Evolutionary conservation across 345 rosid genomes (phyloP).

Genomic region (Brassica napus): DNA sequence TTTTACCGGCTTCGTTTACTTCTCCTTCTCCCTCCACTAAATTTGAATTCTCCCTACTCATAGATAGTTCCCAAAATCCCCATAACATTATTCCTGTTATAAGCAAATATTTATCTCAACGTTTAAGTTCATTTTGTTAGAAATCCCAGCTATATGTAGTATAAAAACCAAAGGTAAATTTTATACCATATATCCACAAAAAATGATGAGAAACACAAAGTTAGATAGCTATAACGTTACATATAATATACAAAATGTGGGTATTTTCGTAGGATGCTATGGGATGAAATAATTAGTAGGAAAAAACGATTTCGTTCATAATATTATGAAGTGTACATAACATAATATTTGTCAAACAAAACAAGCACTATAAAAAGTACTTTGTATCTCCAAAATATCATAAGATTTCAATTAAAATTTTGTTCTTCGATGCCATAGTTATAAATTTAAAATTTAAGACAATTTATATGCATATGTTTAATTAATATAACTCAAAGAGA

Average conservation of each 20-base stretch:
- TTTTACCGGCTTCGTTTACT: slow-evolving; percentile 71
- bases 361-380: background rate
- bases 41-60: slow-evolving; percentile 68
- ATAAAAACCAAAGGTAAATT: background rate
- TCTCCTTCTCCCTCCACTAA: slow-evolving; percentile 86
- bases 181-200: background rate
- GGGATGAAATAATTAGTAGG: background rate
- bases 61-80: slow-evolving; percentile 94
- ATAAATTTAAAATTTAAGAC: background rate
- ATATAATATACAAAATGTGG: background rate
- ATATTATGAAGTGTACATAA: background rate
- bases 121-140: background rate
- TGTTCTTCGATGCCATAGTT: background rate
- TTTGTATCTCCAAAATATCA: background rate
- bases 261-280: background rate
- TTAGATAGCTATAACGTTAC: background rate
- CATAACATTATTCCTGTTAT: slow-evolving; percentile 56
- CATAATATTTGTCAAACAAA: background rate
- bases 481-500: background rate
- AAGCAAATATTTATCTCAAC: background rate
- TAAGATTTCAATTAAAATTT: background rate
- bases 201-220: background rate
- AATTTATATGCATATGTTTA: background rate
- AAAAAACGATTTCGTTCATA: background rate
- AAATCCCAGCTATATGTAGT: background rate